Conservation (phyloP, 441 rosid genomes). For the Erodium trifolium region DNA sequence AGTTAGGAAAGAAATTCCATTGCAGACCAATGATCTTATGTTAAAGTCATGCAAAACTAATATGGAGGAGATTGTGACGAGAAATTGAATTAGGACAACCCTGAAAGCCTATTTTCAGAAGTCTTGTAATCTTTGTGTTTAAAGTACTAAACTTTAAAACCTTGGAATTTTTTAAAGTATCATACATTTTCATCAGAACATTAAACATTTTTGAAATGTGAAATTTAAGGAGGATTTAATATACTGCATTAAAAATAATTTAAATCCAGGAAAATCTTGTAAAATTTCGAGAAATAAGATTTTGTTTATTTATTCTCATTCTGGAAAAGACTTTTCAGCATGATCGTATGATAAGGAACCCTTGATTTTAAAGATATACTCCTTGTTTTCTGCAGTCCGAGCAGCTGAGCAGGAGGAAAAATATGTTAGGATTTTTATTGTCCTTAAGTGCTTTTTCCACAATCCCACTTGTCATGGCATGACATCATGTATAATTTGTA, state of each 20-base stretch:
- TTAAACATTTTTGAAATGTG: neutral
- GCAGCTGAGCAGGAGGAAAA: neutral
- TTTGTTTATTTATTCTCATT: neutral
- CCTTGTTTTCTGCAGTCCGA: neutral
- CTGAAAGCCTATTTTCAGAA: neutral
- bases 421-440: neutral
- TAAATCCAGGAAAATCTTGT: neutral
- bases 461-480: constrained; percentile 5
- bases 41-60: neutral
- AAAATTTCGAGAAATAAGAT: neutral
- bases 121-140: no score
- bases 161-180: neutral
- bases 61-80: neutral
- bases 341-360: neutral
- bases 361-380: neutral
- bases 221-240: neutral
- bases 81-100: neutral
- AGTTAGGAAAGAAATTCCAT: neutral
- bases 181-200: neutral
- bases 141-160: neutral
- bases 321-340: neutral
- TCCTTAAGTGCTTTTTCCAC: neutral
- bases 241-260: neutral
- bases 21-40: neutral
- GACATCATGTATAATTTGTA: constrained; percentile 11